A percentile compares a stretch with the other conserved stretches of the same genome.
These are phyloP conservation scores for Pestalotiopsis fici DNA, from an alignment of 2,329 filamentous ascomycete genomes.

Conservation along the genomic window DNA sequence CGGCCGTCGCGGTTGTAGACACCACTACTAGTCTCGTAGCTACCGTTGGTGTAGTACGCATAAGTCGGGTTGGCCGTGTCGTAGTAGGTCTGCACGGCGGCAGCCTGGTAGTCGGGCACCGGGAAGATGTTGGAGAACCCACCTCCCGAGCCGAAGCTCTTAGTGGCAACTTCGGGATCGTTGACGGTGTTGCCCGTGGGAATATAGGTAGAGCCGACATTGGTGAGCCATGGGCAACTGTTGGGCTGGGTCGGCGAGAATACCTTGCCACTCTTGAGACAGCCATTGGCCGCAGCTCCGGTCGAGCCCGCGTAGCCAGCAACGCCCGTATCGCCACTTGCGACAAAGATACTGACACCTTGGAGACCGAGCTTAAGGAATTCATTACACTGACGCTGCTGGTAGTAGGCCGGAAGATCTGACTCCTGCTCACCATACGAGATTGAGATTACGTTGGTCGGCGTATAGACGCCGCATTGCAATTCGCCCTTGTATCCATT, in stretches of 20 bases:
- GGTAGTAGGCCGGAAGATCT: conserved; percentile 47
- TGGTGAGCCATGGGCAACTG: conserved; percentile 48
- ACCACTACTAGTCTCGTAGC: conserved; percentile 25
- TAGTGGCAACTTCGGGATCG: conserved; percentile 20
- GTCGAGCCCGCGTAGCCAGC: conserved; percentile 3
- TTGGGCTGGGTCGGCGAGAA: conserved; percentile 47
- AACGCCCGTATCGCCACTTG: conserved; percentile 13
- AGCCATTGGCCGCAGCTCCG: conserved; percentile 21
- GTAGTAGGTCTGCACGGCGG: conserved; percentile 40
- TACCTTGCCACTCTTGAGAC: conserved; percentile 19
- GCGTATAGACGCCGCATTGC: conserved; percentile 42
- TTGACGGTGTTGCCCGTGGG: neutral
- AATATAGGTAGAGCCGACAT: conserved; percentile 36
- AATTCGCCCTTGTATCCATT: conserved; percentile 42
- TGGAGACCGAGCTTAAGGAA: conserved; percentile 44
- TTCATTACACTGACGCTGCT: conserved; percentile 51
- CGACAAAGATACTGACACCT: conserved; percentile 12
- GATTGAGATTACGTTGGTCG: conserved; percentile 53
- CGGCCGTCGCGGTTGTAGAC: conserved; percentile 35
- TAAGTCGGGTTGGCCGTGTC: conserved; percentile 17
- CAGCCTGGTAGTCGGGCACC: conserved; percentile 38
- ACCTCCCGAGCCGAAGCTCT: conserved; percentile 33
- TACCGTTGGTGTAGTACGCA: conserved; percentile 25
- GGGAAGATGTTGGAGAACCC: conserved; percentile 46
- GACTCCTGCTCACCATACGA: conserved; percentile 53